Evolutionary conservation across 2,329 filamentous ascomycete genomes (phyloP).

Genomic region (Cadophora gregata): DNA sequence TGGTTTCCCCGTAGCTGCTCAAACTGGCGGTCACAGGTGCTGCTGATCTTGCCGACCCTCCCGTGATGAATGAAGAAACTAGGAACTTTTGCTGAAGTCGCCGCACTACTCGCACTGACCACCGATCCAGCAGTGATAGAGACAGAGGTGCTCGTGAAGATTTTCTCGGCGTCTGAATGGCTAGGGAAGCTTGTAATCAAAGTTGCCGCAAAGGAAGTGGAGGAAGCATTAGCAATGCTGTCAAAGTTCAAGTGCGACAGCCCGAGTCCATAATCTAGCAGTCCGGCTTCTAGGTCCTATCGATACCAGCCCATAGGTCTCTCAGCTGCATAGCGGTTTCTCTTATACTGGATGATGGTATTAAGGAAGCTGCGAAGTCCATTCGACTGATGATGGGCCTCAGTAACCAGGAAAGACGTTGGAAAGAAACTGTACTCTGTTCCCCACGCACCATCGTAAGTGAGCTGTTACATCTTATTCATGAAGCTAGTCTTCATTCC

Average conservation of each 20-base stretch:
- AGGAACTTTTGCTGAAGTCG: constrained; percentile 18
- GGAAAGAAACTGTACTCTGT: constrained; percentile 33
- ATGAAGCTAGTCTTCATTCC: too few relatives aligned
- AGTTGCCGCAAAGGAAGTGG: constrained; percentile 11
- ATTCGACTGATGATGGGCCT: constrained; percentile 36
- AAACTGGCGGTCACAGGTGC: constrained; percentile 17
- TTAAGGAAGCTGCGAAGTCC: constrained; percentile 1
- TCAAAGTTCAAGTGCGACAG: constrained; percentile 26
- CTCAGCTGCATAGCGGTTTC: too few relatives aligned
- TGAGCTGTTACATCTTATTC: constrained; percentile 27
- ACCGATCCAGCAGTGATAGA: constrained; percentile 34
- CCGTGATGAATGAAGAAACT: not conserved
- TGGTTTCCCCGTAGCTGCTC: constrained; percentile 12
- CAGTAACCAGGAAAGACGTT: constrained; percentile 34
- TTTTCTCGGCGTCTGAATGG: not conserved
- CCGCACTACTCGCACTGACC: constrained; percentile 8
- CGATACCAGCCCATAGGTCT: too few relatives aligned
- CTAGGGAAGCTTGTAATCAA: constrained; percentile 18
- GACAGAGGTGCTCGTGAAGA: constrained; percentile 22
- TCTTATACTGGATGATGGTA: not conserved
- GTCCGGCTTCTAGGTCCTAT: constrained; percentile 22
- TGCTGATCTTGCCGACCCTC: not conserved
- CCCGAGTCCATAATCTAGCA: constrained; percentile 30
- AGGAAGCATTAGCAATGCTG: not conserved
- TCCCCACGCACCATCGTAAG: constrained; percentile 29